Base-by-base conservation (phyloP, 129 eudicot genomes). In the Solidago caesia region DNA sequence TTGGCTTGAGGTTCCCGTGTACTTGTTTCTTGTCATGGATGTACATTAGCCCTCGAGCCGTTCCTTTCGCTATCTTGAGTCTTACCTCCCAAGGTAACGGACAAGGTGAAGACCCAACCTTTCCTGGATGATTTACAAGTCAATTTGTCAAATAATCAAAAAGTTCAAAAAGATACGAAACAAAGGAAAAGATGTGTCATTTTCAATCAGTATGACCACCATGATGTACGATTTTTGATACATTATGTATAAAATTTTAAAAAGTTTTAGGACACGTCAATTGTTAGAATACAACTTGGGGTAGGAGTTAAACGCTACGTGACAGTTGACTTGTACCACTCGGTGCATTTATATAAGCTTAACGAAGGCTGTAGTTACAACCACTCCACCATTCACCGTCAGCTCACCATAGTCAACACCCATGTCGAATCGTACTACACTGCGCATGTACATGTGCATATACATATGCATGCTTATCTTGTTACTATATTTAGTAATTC, bases 11-110 rank as follows among this genome's bases (percentile, higher is more conserved):
- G 75, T 95, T 91, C 2, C 96, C 94, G 6, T 95, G 99, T 12
- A 91, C 99, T 46, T 95, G 97, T 68, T 95, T 95, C 71, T 85
- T 91, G 51, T 95, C 99, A 47, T 95, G 99, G 57, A 95, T 85
- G 86, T 91, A 91, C 61, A 79, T 75, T 3, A 95, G 85, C 67
- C 99, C 99, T 4, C 96, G 92, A 29, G 99, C 99, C 7, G 91
- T 82, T 2, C 99, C 99, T 87, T 81, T 91, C 33, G 96, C 97
- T 79, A 95, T 91, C 78, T 83, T 91, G 70, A 95, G 86, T 81
- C 99, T 86, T 44, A 81, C 72, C 64, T 85, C 97, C 99, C 99
- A 95, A 2, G 96, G 96, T 72, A 95, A 43, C 33, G 89, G 88
- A 74, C 96, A 91, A 5, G 99, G 99, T 12, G 99, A 89, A 2